phyloP scores from a whole-genome alignment of 352 stramenopile genomes.

The Globisporangium rhizosaccharum region DNA sequence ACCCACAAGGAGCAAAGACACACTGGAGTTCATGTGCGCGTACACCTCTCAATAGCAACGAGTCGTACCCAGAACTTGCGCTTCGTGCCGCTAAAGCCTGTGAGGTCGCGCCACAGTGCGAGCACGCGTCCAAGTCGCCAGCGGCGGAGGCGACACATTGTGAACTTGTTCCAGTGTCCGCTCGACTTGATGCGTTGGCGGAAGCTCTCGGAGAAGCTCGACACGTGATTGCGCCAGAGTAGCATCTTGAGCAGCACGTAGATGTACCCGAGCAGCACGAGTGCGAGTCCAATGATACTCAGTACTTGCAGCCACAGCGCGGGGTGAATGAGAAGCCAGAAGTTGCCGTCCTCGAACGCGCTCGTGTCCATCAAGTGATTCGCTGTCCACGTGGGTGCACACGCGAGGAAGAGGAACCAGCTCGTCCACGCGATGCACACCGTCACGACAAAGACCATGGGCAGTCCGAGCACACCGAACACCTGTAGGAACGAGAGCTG shows the following conservation, averaged over 20 bases:
- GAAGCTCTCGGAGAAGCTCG: neutral
- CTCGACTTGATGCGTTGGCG: neutral
- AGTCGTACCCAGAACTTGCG: neutral
- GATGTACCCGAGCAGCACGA: neutral
- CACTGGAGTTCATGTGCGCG: too few relatives aligned
- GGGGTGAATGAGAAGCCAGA: conserved; percentile 2
- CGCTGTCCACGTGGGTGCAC: neutral
- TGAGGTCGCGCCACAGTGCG: neutral
- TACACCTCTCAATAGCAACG: too few relatives aligned
- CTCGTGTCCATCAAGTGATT: conserved; percentile 9
- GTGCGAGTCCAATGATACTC: neutral
- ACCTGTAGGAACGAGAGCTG: neutral
- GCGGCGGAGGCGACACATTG: neutral
- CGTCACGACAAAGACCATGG: neutral
- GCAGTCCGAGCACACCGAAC: neutral
- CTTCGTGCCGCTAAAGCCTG: neutral
- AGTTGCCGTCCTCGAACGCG: conserved; percentile 1
- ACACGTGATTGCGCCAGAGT: neutral
- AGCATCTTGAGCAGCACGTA: conserved; percentile 2
- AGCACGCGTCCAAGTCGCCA: neutral
- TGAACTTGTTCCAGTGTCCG: neutral
- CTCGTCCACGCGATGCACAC: conserved; percentile 2
- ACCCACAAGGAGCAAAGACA: too few relatives aligned
- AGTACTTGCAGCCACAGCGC: neutral
- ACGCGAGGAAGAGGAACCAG: neutral